Evolutionary conservation across 805 yeast species (phyloP), one percentile per base, ranked within the genome.

Genomic region (Ogataea polymorpha): DNA sequence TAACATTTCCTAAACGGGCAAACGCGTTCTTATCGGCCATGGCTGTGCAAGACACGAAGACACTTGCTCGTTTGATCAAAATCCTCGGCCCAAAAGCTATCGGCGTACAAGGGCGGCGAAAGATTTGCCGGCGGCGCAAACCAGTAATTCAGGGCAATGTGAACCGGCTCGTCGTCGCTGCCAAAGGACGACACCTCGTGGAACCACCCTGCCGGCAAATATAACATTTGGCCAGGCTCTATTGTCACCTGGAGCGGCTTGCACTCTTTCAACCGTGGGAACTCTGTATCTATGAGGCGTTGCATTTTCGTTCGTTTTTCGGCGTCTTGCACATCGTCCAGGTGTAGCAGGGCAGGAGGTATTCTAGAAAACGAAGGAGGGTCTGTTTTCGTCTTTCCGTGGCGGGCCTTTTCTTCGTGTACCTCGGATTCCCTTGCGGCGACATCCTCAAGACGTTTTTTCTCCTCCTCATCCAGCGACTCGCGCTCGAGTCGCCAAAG

Each of bases 161-260:
- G 91, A 3, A 69, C 61, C 21, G 54, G 55, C 24, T 55, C 48
- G 6, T 44, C 49, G 2, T 42, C 51, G 8, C 56, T 58, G 3
- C 82, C 81, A 56, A 67, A 80, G 8, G 86, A 80, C 1, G 86
- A 74, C 2, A 84, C 91, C 57, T 84, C 91, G 56, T 84, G 91
- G 53, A 84, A 84, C 90, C 90, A 84, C 3, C 91, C 89, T 1
- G 85, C 74, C 0, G 91, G 91, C 18, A 84, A 56, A 54, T 75
- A 84, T 16, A 84, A 58, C 80, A 81, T 77, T 35, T 82, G 79
- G 0, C 88, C 88, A 0, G 82, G 79, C 21, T 70, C 54, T 20
- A 84, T 49, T 55, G 72, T 65, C 2, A 79, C 78, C 13, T 70
- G 65, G 12, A 71, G 54, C 33, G 68, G 66, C 14, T 65, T 59